Evolutionary conservation across 305 asterid species (phyloP).

Genomic region (Solanum hybrid): DNA sequence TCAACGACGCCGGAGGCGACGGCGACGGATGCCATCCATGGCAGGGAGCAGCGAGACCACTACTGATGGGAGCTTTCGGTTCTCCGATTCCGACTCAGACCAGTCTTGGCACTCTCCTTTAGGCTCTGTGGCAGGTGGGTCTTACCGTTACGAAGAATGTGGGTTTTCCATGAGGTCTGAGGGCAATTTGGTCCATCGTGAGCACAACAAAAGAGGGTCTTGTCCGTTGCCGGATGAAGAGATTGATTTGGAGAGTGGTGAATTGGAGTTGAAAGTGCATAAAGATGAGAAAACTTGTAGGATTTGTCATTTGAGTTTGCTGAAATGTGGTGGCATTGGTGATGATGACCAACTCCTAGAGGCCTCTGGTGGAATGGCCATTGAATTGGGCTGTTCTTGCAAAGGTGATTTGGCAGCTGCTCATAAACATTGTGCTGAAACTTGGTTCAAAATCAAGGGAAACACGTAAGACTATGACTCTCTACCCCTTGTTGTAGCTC

Average conservation of each 20-base stretch:
- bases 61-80: conserved; percentile 39
- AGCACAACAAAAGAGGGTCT: conserved; percentile 17
- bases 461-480: conserved; percentile 29
- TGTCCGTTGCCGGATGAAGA: conserved; percentile 19
- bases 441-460: conserved; percentile 47
- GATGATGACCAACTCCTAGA: conserved; percentile 20
- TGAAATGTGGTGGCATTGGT: conserved; percentile 10
- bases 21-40: conserved; percentile 22
- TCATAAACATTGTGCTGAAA: conserved; percentile 47
- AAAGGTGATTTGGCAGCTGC: conserved; percentile 52
- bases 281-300: conserved; percentile 30
- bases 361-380: conserved; percentile 13
- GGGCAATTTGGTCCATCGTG: conserved; percentile 13
- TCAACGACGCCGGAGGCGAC: conserved; percentile 10
- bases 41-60: conserved; percentile 40
- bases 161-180: conserved; percentile 24
- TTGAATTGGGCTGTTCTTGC: conserved; percentile 44
- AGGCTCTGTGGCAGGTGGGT: conserved; percentile 20
- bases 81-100: conserved; percentile 33
- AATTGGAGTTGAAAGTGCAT: conserved; percentile 28
- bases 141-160: conserved; percentile 22
- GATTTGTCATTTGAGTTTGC: conserved; percentile 38
- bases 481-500: neutral
- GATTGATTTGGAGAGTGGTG: conserved; percentile 41
- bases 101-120: conserved; percentile 18